Percentiles rank a stretch among this genome's conserved stretches.
Conservation (phyloP, 768 basidiomycete genomes). For the Suillus subluteus region DNA sequence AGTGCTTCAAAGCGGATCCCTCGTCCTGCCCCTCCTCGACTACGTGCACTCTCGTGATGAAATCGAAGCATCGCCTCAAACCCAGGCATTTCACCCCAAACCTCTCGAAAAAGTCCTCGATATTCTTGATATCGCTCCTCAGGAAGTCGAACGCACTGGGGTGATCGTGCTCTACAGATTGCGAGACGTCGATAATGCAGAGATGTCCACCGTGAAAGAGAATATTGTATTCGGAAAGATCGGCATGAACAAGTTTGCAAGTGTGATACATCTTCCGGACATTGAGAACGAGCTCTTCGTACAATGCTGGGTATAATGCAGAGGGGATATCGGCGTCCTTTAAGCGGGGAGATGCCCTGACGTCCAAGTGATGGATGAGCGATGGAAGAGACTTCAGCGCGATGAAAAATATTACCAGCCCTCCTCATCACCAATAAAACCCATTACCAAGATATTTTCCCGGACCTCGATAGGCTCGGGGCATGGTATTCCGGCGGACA, state of each 20-base stretch:
- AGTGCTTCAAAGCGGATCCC: slow-evolving; percentile 41
- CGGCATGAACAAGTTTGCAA: slow-evolving; percentile 96
- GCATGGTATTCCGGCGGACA: slow-evolving; percentile 80
- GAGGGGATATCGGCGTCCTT: slow-evolving; percentile 79
- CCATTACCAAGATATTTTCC: slow-evolving; percentile 97
- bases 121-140: slow-evolving; percentile 87
- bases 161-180: slow-evolving; percentile 98
- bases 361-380: slow-evolving; percentile 11
- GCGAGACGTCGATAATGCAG: slow-evolving; percentile 97
- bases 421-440: slow-evolving; percentile 79
- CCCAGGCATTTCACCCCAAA: slow-evolving; percentile 79
- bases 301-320: slow-evolving; percentile 60
- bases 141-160: slow-evolving; percentile 96
- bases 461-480: slow-evolving; percentile 92
- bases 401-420: slow-evolving; percentile 65
- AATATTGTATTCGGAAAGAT: slow-evolving; percentile 98
- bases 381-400: not conserved
- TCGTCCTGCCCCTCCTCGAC: slow-evolving; percentile 31
- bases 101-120: slow-evolving; percentile 89
- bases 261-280: slow-evolving; percentile 85
- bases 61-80: slow-evolving; percentile 84
- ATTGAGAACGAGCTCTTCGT: slow-evolving; percentile 77
- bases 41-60: slow-evolving; percentile 67
- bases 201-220: slow-evolving; percentile 82
- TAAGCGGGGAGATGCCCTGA: slow-evolving; percentile 88